Evolutionary conservation across 1,284 basidiomycete species (phyloP).

Genomic region (Sanghuangporus weigelae): DNA sequence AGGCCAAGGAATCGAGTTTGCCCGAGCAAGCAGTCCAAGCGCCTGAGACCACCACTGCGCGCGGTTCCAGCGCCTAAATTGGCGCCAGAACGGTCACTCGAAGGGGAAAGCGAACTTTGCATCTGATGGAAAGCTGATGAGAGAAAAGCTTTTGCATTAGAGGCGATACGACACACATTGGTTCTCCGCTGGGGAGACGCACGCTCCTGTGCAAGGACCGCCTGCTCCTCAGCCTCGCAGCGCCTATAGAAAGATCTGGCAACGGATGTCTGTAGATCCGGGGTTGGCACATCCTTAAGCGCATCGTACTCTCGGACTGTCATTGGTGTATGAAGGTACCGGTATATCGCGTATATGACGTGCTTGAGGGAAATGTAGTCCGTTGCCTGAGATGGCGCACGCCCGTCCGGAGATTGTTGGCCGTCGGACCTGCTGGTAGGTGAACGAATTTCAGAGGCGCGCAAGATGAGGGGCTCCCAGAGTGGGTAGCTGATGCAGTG

Average conservation of each 20-base stretch:
- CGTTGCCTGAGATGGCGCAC: not conserved
- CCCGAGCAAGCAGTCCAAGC: slow-evolving; percentile 15
- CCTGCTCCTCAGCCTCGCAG: not conserved
- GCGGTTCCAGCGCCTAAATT: not conserved
- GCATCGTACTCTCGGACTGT: slow-evolving; percentile 4
- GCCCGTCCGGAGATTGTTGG: not conserved
- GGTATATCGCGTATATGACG: slow-evolving; percentile 11
- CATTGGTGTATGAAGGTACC: slow-evolving; percentile 8
- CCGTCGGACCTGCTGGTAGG: not conserved
- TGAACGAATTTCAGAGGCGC: not conserved
- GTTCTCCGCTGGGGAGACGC: not conserved
- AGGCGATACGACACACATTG: not conserved
- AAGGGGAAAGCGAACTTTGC: not conserved
- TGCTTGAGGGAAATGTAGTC: slow-evolving; percentile 8
- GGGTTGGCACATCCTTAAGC: not conserved
- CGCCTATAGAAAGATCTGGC: slow-evolving; percentile 13
- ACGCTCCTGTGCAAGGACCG: not conserved
- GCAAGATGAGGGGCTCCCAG: slow-evolving; percentile 10
- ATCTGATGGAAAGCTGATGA: slow-evolving; percentile 1
- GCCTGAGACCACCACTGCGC: slow-evolving; percentile 9
- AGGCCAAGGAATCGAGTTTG: slow-evolving; percentile 11
- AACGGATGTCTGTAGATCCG: slow-evolving; percentile 7
- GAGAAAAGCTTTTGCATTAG: not conserved
- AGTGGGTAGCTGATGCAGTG: slow-evolving; percentile 9
- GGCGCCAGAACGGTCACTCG: not conserved